phyloP scores from a whole-genome alignment of 129 eudicot genomes.

The Flaveria bidentis region DNA sequence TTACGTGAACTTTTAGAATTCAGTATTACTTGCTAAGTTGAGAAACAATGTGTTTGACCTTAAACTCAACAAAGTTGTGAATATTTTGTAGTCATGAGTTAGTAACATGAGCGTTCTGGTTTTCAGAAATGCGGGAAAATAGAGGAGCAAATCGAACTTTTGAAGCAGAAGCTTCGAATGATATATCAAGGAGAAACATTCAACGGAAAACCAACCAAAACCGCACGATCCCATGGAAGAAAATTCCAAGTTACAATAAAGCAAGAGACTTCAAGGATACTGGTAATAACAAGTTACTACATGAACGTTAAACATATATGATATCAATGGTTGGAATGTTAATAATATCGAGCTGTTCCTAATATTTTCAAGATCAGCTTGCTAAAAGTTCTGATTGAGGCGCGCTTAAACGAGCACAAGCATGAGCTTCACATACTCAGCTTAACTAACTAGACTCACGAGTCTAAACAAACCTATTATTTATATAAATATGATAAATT shows the following conservation, averaged over 20 bases:
- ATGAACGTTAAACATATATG: neutral
- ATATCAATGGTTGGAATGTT: neutral
- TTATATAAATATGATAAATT: too few species aligned
- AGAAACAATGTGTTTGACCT: neutral
- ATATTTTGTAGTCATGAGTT: neutral
- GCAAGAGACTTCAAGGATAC: slow-evolving; percentile 83
- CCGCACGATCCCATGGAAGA: slow-evolving; percentile 86
- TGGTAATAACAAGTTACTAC: slow-evolving; percentile 47
- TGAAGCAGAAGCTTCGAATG: slow-evolving; percentile 71
- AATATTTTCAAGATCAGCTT: neutral
- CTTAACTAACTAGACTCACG: too few species aligned
- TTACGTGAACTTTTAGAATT: neutral
- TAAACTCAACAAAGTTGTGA: neutral
- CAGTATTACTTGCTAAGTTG: neutral
- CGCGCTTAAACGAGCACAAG: neutral
- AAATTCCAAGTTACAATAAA: slow-evolving; percentile 76
- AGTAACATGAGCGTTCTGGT: slow-evolving; percentile 20
- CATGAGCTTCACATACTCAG: neutral
- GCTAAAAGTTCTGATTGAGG: too few species aligned
- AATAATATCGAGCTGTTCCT: neutral
- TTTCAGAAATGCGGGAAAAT: slow-evolving; percentile 76
- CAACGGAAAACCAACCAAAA: slow-evolving; percentile 80
- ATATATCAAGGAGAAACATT: slow-evolving; percentile 74
- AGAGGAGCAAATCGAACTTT: slow-evolving; percentile 67
- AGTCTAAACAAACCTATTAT: too few species aligned